Percentiles rank a stretch among this genome's conserved stretches.
Conservation (phyloP, 768 basidiomycete species). For the Naganishia vaughanmartiniae region DNA sequence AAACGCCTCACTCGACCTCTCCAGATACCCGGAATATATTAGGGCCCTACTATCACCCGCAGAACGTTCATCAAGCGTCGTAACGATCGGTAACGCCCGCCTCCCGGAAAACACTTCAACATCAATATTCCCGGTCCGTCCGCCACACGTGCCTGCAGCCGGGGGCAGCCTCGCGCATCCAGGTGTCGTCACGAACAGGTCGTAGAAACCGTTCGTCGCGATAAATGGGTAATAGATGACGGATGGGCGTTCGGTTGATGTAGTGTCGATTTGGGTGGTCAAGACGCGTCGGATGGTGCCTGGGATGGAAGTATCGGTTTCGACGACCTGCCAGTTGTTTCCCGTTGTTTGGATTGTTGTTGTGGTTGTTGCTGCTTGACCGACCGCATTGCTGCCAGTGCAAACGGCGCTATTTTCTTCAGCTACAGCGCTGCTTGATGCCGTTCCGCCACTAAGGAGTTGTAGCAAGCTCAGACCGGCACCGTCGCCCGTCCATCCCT, state of each 20-base stretch:
- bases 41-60: conserved; percentile 60
- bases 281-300: conserved; percentile 77
- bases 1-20: conserved; percentile 70
- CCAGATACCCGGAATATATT: conserved; percentile 78
- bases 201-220: conserved; percentile 81
- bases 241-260: conserved; percentile 64
- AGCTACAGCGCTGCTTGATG: conserved; percentile 31
- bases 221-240: conserved; percentile 90
- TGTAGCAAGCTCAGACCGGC: conserved; percentile 89
- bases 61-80: conserved; percentile 72
- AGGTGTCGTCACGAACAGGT: conserved; percentile 77
- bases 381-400: conserved; percentile 29
- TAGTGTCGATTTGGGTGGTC: conserved; percentile 63
- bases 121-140: conserved; percentile 70
- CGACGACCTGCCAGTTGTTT: conserved; percentile 63
- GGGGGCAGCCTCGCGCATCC: conserved; percentile 75
- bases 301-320: conserved; percentile 69
- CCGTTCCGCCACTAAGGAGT: conserved; percentile 69
- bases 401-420: conserved; percentile 37
- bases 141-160: conserved; percentile 59
- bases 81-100: conserved; percentile 64
- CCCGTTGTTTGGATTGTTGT: conserved; percentile 67
- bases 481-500: conserved; percentile 68
- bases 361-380: conserved; percentile 25
- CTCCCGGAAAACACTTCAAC: conserved; percentile 77